Evolutionary conservation across 495 filamentous ascomycete genomes (phyloP).

Genomic region (Staphylotrichum longicolle): DNA sequence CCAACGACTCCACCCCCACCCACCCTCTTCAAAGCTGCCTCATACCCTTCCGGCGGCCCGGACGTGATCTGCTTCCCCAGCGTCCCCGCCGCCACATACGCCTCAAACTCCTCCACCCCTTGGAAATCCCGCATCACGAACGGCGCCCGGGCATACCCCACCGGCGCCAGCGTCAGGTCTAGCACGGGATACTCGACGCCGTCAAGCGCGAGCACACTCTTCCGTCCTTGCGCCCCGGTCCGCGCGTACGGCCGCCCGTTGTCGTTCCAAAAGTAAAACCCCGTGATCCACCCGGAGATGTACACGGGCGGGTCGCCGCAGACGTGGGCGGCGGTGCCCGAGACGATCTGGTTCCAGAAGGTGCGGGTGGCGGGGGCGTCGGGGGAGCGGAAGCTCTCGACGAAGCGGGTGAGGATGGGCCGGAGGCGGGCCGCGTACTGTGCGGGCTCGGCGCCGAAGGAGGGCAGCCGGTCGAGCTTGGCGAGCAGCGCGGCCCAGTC

Average conservation of each 20-base stretch:
- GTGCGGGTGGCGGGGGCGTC: slow-evolving; percentile 30
- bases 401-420: slow-evolving; percentile 40
- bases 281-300: slow-evolving; percentile 49
- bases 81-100: slow-evolving; percentile 29
- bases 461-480: slow-evolving; percentile 32
- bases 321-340: slow-evolving; percentile 2
- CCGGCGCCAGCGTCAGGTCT: slow-evolving; percentile 26
- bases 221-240: not conserved
- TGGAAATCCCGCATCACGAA: slow-evolving; percentile 31
- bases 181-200: slow-evolving; percentile 27
- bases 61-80: slow-evolving; percentile 31
- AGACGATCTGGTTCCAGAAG: slow-evolving; percentile 47
- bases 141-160: slow-evolving; percentile 33
- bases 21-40: slow-evolving; percentile 21
- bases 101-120: slow-evolving; percentile 21
- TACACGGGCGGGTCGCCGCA: slow-evolving; percentile 32
- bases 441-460: slow-evolving; percentile 38
- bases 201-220: slow-evolving; percentile 20
- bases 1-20: slow-evolving; percentile 18
- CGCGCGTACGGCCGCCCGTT: slow-evolving; percentile 32
- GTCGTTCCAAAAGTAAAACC: slow-evolving; percentile 48
- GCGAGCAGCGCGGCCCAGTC: slow-evolving; percentile 40
- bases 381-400: slow-evolving; percentile 35
- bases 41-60: slow-evolving; percentile 28
- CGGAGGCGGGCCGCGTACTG: slow-evolving; percentile 31